Base-by-base conservation (phyloP, 2,329 filamentous ascomycete genomes). In the Cladophialophora chaetospira region DNA sequence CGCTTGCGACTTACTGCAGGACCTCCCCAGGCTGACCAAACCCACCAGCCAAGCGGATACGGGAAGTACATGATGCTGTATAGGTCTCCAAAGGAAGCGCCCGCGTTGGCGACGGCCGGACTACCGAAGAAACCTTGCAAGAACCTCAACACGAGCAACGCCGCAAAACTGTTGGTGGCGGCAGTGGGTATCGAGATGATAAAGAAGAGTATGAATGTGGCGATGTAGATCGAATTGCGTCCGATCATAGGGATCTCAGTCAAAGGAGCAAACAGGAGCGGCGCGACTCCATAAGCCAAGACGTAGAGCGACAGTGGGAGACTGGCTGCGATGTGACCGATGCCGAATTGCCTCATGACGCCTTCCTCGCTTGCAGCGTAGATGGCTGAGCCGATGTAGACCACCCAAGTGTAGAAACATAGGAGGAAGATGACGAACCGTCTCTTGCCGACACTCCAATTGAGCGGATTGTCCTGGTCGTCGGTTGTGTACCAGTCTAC, bases 161-260 rank as follows among this genome's bases (percentile, higher is more conserved):
- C 84, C 0, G 81, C 72, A 49, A 85, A 87, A 71, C 84, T 87
- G 38, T 80, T 71, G 3, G 83, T 82, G 0, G 88, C 69, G 0
- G 85, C 82, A 0, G 85, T 82, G 0, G 86, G 85, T 17, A 89
- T 79, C 3, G 80, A 82, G 13, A 90, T 69, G 58, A 89, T 78
- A 46, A 87, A 82, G 69, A 88, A 90, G 28, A 89, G 73, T 55
- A 81, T 80, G 73, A 89, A 86, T 6, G 86, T 86, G 61, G 81
- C 68, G 25, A 87, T 80, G 70, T 89, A 89, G 81, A 87, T 80
- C 0, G 82, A 82, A 64, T 85, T 88, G 4, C 87, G 78, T 2
- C 88, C 87, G 48, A 89, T 80, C 44, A 6, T 25, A n/a, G 53
- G 53, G 26, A 56, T 51, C 77, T 89, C 87, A 45, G 77, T 81